phyloP scores from a whole-genome alignment of 257 asterid genomes.

The Schizonepeta tenuifolia region DNA sequence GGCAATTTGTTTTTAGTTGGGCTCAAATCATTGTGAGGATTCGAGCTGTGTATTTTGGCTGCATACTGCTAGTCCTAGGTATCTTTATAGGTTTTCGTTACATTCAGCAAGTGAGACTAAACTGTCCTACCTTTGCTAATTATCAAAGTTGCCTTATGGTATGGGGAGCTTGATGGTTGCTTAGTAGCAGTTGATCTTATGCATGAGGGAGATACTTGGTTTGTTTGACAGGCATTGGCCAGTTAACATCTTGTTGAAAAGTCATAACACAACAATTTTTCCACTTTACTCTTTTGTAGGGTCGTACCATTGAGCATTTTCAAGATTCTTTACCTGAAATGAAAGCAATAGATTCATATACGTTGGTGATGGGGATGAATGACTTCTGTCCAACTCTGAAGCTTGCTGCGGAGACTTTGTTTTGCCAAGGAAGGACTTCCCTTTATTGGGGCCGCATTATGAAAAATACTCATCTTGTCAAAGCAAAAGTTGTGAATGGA shows the following conservation, averaged over 20 bases:
- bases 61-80: neutral
- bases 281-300: conserved; percentile 44
- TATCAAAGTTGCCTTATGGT: neutral
- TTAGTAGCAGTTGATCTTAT: conserved; percentile 3
- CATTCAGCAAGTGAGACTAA: neutral
- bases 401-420: conserved; percentile 63
- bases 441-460: conserved; percentile 51
- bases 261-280: conserved; percentile 9
- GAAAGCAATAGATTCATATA: conserved; percentile 53
- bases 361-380: conserved; percentile 78
- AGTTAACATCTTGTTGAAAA: neutral
- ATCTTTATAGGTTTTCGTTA: neutral
- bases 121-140: neutral
- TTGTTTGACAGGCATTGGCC: neutral
- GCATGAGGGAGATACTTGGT: neutral
- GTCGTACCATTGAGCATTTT: conserved; percentile 53
- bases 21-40: neutral
- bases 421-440: conserved; percentile 67
- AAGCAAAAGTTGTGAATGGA: conserved; percentile 73
- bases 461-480: conserved; percentile 48
- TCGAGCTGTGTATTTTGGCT: neutral
- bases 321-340: conserved; percentile 43
- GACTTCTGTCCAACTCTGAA: conserved; percentile 84
- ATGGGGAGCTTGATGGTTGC: neutral
- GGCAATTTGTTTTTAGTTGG: neutral